phyloP scores from a whole-genome alignment of 257 asterid genomes.

The Gentiana macrophylla region DNA sequence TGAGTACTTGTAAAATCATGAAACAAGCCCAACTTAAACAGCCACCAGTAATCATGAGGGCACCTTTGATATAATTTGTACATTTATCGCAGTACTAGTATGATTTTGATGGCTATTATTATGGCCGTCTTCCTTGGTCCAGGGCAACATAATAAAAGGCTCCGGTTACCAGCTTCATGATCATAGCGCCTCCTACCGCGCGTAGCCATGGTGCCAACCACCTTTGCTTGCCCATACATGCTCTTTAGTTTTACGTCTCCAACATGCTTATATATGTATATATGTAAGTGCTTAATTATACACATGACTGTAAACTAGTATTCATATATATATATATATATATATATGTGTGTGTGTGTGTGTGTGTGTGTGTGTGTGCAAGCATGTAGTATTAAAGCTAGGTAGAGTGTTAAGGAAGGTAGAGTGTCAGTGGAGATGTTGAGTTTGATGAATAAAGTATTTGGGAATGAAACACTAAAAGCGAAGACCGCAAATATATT shows the following conservation, averaged over 20 bases:
- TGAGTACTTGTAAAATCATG: conserved; percentile 64
- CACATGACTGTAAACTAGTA: too few species aligned
- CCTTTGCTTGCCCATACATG: conserved; percentile 81
- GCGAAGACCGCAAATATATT: too few species aligned
- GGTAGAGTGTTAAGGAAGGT: too few species aligned
- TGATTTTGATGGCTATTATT: conserved; percentile 13
- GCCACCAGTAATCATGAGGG: conserved; percentile 61
- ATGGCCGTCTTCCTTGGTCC: conserved; percentile 35
- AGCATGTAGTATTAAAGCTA: too few species aligned
- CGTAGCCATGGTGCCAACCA: conserved; percentile 68
- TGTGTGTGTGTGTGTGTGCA: too few species aligned
- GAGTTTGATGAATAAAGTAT: too few species aligned
- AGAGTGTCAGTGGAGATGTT: too few species aligned
- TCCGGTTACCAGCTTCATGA: conserved; percentile 79
- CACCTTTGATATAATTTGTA: conserved; percentile 71
- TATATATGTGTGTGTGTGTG: too few species aligned
- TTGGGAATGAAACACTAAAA: too few species aligned
- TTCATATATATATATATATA: too few species aligned
- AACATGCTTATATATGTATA: conserved; percentile 27
- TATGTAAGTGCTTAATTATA: too few species aligned
- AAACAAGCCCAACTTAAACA: conserved; percentile 81
- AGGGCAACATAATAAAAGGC: conserved; percentile 45
- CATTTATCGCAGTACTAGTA: conserved; percentile 23
- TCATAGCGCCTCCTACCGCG: conserved; percentile 78
- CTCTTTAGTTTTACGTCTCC: conserved; percentile 59